A percentile compares a stretch with the other conserved stretches of the same genome.
Conservation (phyloP, 1,139 yeast species). For the Pichia cactophila region DNA sequence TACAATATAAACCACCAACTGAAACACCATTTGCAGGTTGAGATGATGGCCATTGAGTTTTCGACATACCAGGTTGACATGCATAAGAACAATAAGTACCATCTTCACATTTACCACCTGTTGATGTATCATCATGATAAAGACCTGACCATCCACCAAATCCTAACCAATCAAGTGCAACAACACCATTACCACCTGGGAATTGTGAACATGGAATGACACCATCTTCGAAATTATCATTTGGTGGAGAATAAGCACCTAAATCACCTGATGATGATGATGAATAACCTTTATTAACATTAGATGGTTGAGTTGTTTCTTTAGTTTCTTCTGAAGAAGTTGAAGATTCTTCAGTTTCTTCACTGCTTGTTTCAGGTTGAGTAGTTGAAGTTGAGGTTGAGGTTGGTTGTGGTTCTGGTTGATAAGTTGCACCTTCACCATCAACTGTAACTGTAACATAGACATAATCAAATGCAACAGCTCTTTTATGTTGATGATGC, state of each 20-base stretch:
- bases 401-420: constrained; percentile 17
- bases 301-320: constrained; percentile 28
- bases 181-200: constrained; percentile 91
- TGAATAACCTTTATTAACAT: constrained; percentile 27
- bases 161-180: constrained; percentile 64
- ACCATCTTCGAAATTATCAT: constrained; percentile 58
- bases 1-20: constrained; percentile 71
- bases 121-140: constrained; percentile 61
- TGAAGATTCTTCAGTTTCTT: constrained; percentile 20
- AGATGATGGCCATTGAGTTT: constrained; percentile 74
- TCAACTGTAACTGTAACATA: constrained; percentile 74
- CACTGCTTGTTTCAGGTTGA: constrained; percentile 13
- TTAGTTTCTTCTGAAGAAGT: constrained; percentile 17
- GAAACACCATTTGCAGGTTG: constrained; percentile 74
- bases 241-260: constrained; percentile 32
- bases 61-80: constrained; percentile 86
- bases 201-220: constrained; percentile 63
- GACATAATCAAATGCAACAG: constrained; percentile 73
- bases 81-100: constrained; percentile 81
- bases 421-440: constrained; percentile 46
- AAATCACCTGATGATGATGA: constrained; percentile 46
- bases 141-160: constrained; percentile 73
- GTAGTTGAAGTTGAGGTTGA: constrained; percentile 9
- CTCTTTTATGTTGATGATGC: constrained; percentile 72
- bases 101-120: constrained; percentile 51